Base-by-base conservation (phyloP, 768 basidiomycete genomes). In the Boletus coccyginus region DNA sequence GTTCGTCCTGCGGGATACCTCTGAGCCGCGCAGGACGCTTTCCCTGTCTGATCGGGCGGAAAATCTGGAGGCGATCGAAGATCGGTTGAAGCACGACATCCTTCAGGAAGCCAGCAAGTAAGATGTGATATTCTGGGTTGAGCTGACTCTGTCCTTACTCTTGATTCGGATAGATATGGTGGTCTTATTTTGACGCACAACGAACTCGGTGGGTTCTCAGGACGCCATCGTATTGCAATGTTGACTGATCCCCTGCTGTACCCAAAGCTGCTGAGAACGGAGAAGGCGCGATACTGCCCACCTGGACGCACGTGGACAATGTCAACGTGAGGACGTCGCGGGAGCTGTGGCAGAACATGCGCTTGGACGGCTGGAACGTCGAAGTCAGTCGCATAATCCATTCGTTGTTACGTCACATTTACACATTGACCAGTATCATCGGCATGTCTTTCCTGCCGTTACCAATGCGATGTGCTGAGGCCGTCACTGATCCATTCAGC, bases 111-210 rank as follows among this genome's bases (percentile, higher is more conserved):
- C 90, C 10, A 71, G 76, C 50, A 84, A 85, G 88, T 90, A 61
- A 54, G 60, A 24, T 12, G 12, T 39, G 14, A 53, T 44, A 9
- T 46, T 48, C 3, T 31, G 13, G 11, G 31, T 29, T 32, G 33
- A 33, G 9, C 12, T 12, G 10, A 21, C 24, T 46, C 43, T 10
- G 8, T 51, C 46, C 60, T 63, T 16, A 70, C 46, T 33, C 46
- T 35, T 11, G n/a, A 50, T 41, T 36, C 21, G 57, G 35, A 48
- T 49, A 92, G 91, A 66, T 94, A 88, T 62, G 94, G 94, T 4
- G 94, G 97, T 3, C 77, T 98, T 39, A 76, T 99, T 38, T 77
- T 98, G 50, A 95, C 94, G 0, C 97, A 98, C 66, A 93, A 98
- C 65, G 95, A 98, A 78, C 77, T 93, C 57, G 86, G 88, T 89